These are phyloP conservation scores for Penicillium digitatum DNA, from an alignment of 2,329 filamentous ascomycete species.

Conservation along the genomic window DNA sequence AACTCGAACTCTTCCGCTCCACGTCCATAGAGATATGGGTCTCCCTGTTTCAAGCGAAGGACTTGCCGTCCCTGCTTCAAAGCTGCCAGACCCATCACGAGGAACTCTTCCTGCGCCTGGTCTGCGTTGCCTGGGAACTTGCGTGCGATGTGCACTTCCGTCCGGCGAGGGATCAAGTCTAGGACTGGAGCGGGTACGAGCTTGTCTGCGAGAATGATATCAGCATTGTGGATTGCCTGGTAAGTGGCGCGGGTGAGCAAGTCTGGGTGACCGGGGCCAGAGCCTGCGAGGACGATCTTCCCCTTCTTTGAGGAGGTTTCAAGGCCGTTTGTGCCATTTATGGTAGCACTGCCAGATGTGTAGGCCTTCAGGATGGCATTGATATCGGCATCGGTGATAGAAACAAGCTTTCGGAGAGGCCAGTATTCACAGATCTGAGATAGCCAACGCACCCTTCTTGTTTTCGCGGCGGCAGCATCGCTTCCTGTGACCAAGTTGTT, in stretches of 20 bases:
- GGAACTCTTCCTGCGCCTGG: slow-evolving; percentile 82
- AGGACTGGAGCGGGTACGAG: slow-evolving; percentile 72
- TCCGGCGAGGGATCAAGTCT: slow-evolving; percentile 83
- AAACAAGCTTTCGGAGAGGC: slow-evolving; percentile 78
- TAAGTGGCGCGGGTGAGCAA: slow-evolving; percentile 68
- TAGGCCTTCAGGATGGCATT: slow-evolving; percentile 73
- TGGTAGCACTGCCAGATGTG: slow-evolving; percentile 29
- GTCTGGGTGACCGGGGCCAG: slow-evolving; percentile 87
- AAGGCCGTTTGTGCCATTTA: slow-evolving; percentile 12
- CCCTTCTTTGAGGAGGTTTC: slow-evolving; percentile 46
- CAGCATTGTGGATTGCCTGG: slow-evolving; percentile 47
- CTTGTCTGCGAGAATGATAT: slow-evolving; percentile 52
- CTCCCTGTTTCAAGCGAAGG: slow-evolving; percentile 88
- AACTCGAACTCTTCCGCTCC: slow-evolving; percentile 89
- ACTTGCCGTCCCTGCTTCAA: slow-evolving; percentile 70
- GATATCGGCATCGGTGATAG: slow-evolving; percentile 75
- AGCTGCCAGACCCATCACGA: slow-evolving; percentile 70
- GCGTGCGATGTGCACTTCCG: slow-evolving; percentile 83
- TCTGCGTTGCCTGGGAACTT: slow-evolving; percentile 99
- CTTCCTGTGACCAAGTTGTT: slow-evolving; percentile 74
- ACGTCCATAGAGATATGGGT: slow-evolving; percentile 92
- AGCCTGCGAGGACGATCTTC: slow-evolving; percentile 81
- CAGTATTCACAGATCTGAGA: slow-evolving; percentile 98
- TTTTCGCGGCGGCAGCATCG: slow-evolving; percentile 70
- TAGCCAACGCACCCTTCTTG: slow-evolving; percentile 83